phyloP scores from a whole-genome alignment of 1,284 basidiomycete species.

The Thelephora terrestris region DNA sequence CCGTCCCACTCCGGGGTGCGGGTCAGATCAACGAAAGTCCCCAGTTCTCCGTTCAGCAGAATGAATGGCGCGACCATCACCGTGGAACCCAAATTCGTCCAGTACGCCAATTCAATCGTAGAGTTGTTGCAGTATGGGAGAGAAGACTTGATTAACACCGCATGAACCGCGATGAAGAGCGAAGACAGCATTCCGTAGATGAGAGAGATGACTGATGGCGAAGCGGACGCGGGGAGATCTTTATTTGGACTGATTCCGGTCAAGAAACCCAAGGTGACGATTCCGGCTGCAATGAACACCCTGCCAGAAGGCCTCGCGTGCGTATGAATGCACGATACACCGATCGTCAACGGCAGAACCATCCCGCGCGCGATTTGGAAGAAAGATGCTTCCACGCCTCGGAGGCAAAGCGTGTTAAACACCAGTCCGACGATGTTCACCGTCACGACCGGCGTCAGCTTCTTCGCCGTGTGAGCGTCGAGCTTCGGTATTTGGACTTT shows the following conservation, averaged over 20 bases:
- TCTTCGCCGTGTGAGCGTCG: conserved; percentile 40
- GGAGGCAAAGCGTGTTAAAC: conserved; percentile 69
- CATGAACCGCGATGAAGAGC: conserved; percentile 63
- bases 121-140: conserved; percentile 57
- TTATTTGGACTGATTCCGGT: conserved; percentile 44
- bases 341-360: conserved; percentile 66
- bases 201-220: conserved; percentile 45
- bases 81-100: conserved; percentile 63
- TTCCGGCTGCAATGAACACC: conserved; percentile 41
- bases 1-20: conserved; percentile 36
- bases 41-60: conserved; percentile 42
- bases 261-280: conserved; percentile 56
- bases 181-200: conserved; percentile 62
- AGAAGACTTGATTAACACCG: conserved; percentile 62
- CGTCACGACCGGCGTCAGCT: conserved; percentile 50
- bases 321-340: conserved; percentile 44
- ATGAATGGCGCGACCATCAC: conserved; percentile 53
- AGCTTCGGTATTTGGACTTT: conserved; percentile 48
- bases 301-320: conserved; percentile 35
- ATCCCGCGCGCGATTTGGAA: conserved; percentile 78
- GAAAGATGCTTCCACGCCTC: conserved; percentile 68
- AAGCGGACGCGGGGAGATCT: conserved; percentile 19
- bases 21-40: conserved; percentile 29
- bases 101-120: conserved; percentile 64
- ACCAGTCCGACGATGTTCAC: conserved; percentile 65